These are phyloP conservation scores for Mrakia blollopis DNA, from an alignment of 768 basidiomycete species.

Conservation along the genomic window DNA sequence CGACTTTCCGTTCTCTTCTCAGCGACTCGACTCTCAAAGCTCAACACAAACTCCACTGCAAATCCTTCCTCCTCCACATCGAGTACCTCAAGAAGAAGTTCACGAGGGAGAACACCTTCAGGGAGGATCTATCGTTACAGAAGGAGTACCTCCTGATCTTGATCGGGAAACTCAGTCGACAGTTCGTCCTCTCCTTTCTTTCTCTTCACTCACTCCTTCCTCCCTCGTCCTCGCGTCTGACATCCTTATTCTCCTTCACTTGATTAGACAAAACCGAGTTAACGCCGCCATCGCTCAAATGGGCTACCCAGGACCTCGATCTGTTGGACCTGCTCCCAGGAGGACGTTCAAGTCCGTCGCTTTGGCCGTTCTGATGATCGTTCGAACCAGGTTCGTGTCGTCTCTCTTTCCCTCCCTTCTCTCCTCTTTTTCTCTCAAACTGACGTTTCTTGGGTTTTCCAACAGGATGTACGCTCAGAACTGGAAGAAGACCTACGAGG, in stretches of 20 bases:
- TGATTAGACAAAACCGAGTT: slow-evolving; percentile 25
- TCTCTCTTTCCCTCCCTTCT: not conserved
- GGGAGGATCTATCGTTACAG: slow-evolving; percentile 72
- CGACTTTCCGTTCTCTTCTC: not conserved
- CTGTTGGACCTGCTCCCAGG: slow-evolving; percentile 43
- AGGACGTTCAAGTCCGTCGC: slow-evolving; percentile 58
- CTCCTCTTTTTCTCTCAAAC: not conserved
- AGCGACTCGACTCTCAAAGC: slow-evolving; percentile 36
- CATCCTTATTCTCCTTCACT: slow-evolving; percentile 44
- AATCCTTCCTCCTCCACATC: slow-evolving; percentile 84
- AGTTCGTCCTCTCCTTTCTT: slow-evolving; percentile 26
- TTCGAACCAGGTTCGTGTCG: slow-evolving; percentile 57
- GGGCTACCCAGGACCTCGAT: slow-evolving; percentile 57
- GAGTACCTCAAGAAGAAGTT: slow-evolving; percentile 87
- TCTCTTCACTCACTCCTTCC: slow-evolving; percentile 13
- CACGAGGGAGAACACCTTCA: slow-evolving; percentile 73
- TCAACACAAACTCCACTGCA: slow-evolving; percentile 56
- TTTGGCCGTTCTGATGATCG: slow-evolving; percentile 59
- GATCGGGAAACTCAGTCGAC: slow-evolving; percentile 43
- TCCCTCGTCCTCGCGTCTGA: slow-evolving; percentile 29
- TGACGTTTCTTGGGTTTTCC: not conserved
- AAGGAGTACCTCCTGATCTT: slow-evolving; percentile 78
- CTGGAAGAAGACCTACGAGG: slow-evolving; percentile 23
- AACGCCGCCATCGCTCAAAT: slow-evolving; percentile 65
- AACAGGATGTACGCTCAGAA: slow-evolving; percentile 13